These are phyloP conservation scores for Aspergillus conjunctus DNA, from an alignment of 495 filamentous ascomycete species.

Conservation along the genomic window DNA sequence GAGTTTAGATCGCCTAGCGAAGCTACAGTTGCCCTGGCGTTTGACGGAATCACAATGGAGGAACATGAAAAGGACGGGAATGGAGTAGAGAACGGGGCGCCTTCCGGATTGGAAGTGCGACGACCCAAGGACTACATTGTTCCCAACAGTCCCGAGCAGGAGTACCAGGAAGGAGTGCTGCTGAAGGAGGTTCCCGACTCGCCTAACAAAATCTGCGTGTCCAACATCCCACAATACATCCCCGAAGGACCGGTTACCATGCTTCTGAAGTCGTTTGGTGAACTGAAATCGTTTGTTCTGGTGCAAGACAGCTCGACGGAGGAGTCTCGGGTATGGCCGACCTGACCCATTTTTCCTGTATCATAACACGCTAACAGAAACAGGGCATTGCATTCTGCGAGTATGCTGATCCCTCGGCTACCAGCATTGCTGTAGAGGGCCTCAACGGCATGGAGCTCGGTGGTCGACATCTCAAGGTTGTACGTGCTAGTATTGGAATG, in stretches of 20 bases:
- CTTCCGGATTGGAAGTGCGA: conserved; percentile 74
- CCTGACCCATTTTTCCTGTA: not conserved
- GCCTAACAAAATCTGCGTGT: conserved; percentile 90
- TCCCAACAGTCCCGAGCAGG: conserved; percentile 76
- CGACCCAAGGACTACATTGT: conserved; percentile 98
- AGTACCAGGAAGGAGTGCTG: conserved; percentile 75
- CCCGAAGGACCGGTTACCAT: conserved; percentile 89
- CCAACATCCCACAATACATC: conserved; percentile 84
- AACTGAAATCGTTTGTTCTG: conserved; percentile 88
- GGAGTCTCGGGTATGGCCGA: conserved; percentile 75
- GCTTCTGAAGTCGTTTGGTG: conserved; percentile 85
- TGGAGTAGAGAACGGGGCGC: conserved; percentile 56
- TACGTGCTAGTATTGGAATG: conserved; percentile 86
- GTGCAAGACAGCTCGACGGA: conserved; percentile 87
- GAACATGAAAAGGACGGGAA: conserved; percentile 61
- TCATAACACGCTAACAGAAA: conserved; percentile 27
- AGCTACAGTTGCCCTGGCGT: conserved; percentile 84
- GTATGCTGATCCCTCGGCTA: conserved; percentile 76
- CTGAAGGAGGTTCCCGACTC: conserved; percentile 85
- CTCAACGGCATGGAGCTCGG: conserved; percentile 91
- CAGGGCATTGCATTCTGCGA: conserved; percentile 98
- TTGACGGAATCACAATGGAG: conserved; percentile 88
- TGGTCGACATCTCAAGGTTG: conserved; percentile 80
- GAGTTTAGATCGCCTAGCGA: conserved; percentile 89
- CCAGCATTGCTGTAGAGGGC: conserved; percentile 85